phyloP scores from a whole-genome alignment of 2,329 filamentous ascomycete genomes.

The Apiospora aurea region DNA sequence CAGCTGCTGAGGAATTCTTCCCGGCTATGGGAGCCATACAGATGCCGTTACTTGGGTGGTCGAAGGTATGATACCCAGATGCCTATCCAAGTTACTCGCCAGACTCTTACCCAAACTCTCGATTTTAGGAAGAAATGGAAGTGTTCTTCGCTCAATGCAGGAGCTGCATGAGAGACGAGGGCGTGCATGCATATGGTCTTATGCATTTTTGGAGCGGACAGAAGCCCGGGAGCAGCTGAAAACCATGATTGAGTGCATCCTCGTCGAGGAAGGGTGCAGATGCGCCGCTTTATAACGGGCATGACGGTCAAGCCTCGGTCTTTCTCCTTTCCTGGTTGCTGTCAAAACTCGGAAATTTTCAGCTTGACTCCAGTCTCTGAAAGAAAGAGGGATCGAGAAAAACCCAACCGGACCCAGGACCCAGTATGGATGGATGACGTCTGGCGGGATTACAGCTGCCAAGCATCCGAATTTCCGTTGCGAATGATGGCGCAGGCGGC shows the following conservation, averaged over 20 bases:
- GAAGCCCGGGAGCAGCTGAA: constrained; percentile 39
- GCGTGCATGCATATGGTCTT: constrained; percentile 43
- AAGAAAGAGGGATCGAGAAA: background rate
- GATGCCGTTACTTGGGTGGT: constrained; percentile 48
- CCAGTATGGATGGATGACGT: background rate
- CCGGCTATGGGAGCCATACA: constrained; percentile 49
- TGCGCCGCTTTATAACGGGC: constrained; percentile 1
- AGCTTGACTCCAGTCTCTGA: background rate
- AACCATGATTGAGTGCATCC: background rate
- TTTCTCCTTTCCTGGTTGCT: background rate
- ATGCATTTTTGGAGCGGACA: constrained; percentile 54
- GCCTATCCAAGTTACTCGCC: background rate
- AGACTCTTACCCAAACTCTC: background rate
- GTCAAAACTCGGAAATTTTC: background rate
- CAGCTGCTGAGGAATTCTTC: constrained; percentile 50
- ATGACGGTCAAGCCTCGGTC: background rate
- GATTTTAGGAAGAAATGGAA: constrained; percentile 35
- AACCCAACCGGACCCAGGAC: background rate
- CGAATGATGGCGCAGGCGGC: background rate
- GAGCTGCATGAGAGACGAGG: constrained; percentile 38
- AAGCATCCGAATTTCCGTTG: constrained; percentile 5
- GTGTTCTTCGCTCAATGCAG: constrained; percentile 38
- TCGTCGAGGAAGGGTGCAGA: background rate
- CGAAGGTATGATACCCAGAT: constrained; percentile 26
- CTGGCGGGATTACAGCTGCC: background rate